Conservation (phyloP, 2,329 filamentous ascomycete genomes). For the Calonectria honghensis region DNA sequence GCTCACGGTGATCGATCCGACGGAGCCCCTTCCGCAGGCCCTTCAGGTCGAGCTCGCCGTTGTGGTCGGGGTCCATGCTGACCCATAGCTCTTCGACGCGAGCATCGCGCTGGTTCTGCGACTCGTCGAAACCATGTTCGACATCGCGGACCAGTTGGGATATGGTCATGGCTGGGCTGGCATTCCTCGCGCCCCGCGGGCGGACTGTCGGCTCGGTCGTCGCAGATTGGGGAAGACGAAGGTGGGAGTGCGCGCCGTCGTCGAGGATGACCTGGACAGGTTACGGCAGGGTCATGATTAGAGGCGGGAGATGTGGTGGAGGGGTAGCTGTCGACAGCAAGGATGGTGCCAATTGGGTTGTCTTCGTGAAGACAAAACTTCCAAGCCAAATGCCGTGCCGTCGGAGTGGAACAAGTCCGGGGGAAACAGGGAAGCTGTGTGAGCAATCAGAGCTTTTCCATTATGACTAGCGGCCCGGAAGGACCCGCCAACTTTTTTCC, state of each 20-base stretch:
- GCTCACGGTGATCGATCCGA: slow-evolving; percentile 92
- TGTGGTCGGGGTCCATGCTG: slow-evolving; percentile 84
- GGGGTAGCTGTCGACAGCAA: slow-evolving; percentile 34
- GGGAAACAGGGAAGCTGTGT: slow-evolving; percentile 45
- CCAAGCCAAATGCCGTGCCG: slow-evolving; percentile 45
- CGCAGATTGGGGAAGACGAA: slow-evolving; percentile 29
- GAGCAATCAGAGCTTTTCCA: slow-evolving; percentile 54
- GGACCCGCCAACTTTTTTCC: slow-evolving; percentile 50
- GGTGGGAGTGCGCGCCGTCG: slow-evolving; percentile 36
- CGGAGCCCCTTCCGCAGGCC: slow-evolving; percentile 89
- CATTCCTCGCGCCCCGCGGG: slow-evolving; percentile 58
- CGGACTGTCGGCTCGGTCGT: slow-evolving; percentile 43
- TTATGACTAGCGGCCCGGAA: slow-evolving; percentile 56
- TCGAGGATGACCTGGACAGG: slow-evolving; percentile 27
- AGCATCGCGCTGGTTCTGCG: slow-evolving; percentile 85
- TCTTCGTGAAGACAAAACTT: slow-evolving; percentile 46
- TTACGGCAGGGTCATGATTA: slow-evolving; percentile 52
- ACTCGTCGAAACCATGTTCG: slow-evolving; percentile 82
- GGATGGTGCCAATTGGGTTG: slow-evolving; percentile 40
- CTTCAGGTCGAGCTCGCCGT: slow-evolving; percentile 88
- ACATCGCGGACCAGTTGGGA: slow-evolving; percentile 71
- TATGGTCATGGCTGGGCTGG: slow-evolving; percentile 59
- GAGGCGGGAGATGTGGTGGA: slow-evolving; percentile 24
- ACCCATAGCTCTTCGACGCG: slow-evolving; percentile 90
- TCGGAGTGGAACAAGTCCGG: slow-evolving; percentile 44